Evolutionary conservation across 192 early-diverging fungal genomes (phyloP), one percentile per base, ranked within the genome.

Genomic region (Coemansia furcata): DNA sequence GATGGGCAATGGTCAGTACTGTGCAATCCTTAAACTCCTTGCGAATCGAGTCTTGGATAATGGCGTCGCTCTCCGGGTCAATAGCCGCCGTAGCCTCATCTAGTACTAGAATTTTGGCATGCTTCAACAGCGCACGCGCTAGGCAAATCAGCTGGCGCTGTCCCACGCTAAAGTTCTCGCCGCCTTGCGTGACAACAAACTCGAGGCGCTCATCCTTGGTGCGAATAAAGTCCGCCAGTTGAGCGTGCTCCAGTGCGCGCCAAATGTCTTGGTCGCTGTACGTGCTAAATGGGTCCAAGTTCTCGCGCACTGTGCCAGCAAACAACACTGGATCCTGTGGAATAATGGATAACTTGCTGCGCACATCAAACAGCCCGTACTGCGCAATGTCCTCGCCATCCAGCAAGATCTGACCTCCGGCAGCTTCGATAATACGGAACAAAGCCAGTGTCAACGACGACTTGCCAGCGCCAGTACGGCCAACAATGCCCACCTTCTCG

Each of bases 21-120:
- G 93, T 94, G 71, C 88, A 92, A 39, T 92, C 66, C 19, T 73
- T 63, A 61, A 94, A 93, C 67, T 92, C 87, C 12, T 60, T 47
- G 47, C 92, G 86, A 60, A 94, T 92, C 8, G 89, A 89, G 29
- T 87, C 64, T 67, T 94, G 93, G 55, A 94, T 92, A 32, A 89
- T 80, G 0, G 80, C 65, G 71, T 94, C 93, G 1, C 84, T 88
- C 32, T 71, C 69, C 15, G 76, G 74, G 69, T 89, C 84, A 63
- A 89, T 78, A 29, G 88, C 85, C 4, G 94, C 93, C 0, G 93
- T 95, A 2, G 93, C 95, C 64, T 97, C 95, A 73, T 96, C 95
- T 36, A 97, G 65, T 3, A 97, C 83, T 65, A 97, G 72, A n/a
- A 95, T 74, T 39, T 85, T 85, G 65, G 91, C 86, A 43, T 87